Evolutionary conservation across 2,329 filamentous ascomycete species (phyloP).

Genomic region (Fusarium tricinctum): DNA sequence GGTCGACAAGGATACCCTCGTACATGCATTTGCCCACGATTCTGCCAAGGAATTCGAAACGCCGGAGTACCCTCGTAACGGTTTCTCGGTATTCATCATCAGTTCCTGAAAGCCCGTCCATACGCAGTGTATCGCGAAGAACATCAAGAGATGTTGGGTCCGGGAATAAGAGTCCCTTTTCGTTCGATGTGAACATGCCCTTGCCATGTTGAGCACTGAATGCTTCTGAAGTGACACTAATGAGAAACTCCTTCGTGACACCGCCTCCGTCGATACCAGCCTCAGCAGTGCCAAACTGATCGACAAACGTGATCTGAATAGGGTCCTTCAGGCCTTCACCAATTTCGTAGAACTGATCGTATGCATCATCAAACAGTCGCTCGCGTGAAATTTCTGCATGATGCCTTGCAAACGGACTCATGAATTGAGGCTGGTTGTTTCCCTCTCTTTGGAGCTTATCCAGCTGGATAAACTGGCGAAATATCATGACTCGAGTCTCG

Average conservation of each 20-base stretch:
- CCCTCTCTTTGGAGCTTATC: slow-evolving; percentile 63
- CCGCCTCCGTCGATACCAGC: slow-evolving; percentile 97
- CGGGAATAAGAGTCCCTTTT: slow-evolving; percentile 88
- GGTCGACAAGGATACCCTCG: slow-evolving; percentile 94
- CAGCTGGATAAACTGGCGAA: slow-evolving; percentile 88
- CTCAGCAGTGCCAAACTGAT: slow-evolving; percentile 87
- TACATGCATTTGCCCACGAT: slow-evolving; percentile 97
- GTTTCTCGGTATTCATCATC: slow-evolving; percentile 69
- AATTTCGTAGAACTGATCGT: slow-evolving; percentile 83
- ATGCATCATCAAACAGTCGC: slow-evolving; percentile 87
- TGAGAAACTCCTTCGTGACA: slow-evolving; percentile 97
- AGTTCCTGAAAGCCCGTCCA: slow-evolving; percentile 65
- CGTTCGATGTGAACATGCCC: slow-evolving; percentile 84
- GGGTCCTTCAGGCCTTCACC: slow-evolving; percentile 91
- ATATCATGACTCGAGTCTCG: slow-evolving; percentile 89
- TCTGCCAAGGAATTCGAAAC: slow-evolving; percentile 92
- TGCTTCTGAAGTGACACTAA: slow-evolving; percentile 86
- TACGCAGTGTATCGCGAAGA: slow-evolving; percentile 69
- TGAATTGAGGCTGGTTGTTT: slow-evolving; percentile 20
- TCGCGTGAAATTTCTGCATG: slow-evolving; percentile 85
- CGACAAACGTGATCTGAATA: slow-evolving; percentile 96
- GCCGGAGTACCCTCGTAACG: slow-evolving; percentile 73
- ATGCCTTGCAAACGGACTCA: slow-evolving; percentile 67
- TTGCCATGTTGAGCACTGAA: slow-evolving; percentile 68
- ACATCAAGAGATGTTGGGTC: slow-evolving; percentile 85